Conservation (phyloP, 2,329 filamentous ascomycete species). For the Colletotrichum chrysophilum region DNA sequence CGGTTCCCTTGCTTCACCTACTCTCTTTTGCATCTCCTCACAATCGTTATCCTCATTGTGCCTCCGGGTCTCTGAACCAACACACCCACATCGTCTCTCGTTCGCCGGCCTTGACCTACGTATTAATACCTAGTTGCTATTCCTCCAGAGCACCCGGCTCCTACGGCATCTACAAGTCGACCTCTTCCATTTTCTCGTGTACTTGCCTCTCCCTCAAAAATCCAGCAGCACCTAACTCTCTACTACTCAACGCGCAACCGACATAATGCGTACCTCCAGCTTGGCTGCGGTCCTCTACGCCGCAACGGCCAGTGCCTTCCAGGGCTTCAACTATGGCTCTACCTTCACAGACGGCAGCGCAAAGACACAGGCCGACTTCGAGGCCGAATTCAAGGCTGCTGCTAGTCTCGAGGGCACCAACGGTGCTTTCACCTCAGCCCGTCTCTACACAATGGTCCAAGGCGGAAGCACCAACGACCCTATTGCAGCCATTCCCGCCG, state of each 20-base stretch:
- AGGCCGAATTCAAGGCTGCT: slow-evolving; percentile 72
- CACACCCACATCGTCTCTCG: neutral
- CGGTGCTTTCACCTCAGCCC: slow-evolving; percentile 69
- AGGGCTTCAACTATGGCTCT: slow-evolving; percentile 78
- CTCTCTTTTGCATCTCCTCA: neutral
- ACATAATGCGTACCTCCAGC: slow-evolving; percentile 9
- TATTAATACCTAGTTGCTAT: neutral
- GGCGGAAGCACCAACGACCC: slow-evolving; percentile 66
- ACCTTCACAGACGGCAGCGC: slow-evolving; percentile 63
- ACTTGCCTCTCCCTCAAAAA: neutral
- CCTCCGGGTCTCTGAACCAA: neutral
- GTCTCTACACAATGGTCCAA: slow-evolving; percentile 80
- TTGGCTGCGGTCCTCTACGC: slow-evolving; percentile 35
- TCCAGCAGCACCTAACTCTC: neutral
- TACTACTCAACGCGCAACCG: neutral
- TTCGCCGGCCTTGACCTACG: neutral
- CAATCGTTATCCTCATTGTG: neutral
- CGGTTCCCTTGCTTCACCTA: neutral
- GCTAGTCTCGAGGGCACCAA: slow-evolving; percentile 66
- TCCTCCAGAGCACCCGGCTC: neutral
- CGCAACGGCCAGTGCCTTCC: slow-evolving; percentile 43
- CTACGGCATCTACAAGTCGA: neutral
- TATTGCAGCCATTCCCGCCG: slow-evolving; percentile 80
- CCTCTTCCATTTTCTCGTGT: neutral
- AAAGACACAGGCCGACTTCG: slow-evolving; percentile 70